Base-by-base conservation (phyloP, 2,329 filamentous ascomycete genomes). In the Diaporthe citri region DNA sequence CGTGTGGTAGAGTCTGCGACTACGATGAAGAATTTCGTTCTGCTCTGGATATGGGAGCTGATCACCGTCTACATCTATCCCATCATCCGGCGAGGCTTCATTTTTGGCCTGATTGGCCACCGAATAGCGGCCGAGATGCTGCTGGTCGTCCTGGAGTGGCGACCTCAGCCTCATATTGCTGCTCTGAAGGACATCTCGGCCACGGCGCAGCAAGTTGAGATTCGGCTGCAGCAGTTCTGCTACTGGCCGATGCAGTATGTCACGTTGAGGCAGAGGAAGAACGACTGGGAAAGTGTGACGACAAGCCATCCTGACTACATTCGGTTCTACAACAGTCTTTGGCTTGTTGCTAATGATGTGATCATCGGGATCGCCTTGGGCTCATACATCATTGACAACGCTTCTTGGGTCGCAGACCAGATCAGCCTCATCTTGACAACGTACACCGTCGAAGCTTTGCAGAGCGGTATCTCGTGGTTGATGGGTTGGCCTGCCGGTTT, bases 201-300 rank as follows among this genome's bases (percentile, higher is more conserved):
- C 20, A 98, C 96, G 0, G 97, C 97, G 34, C 97, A 99, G 82
- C 97, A 99, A 84, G 93, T 99, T 48, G 97, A 99, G 84, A 98
- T 99, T 78, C 94, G 97, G 7, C 89, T 99, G 31, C 95, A 98
- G 82, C 97, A 99, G 82, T 98, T 98, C 82, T 98, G 96, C 84
- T 99, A 99, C 83, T 98, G 96, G 96, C 97, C 97, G 2, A 95
- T 97, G 84, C 96, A 99, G 83, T 98, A 98, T 82, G 89, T 96
- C 57, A 98, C 95, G 22, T 85, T 99, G 62, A 93, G 96, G n/a
- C 92, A 94, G 81, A 90, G 96, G 52, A 97, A 97, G 81, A 92
- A 93, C 77, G 95, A 97, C 79, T 98, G 97, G 96, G 94, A 95
- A 75, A 98, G 96, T 82, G 94, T 98, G 73, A 98, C 96, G 0